Conservation (phyloP, 1,284 basidiomycete genomes). For the Earliella scabrosa region DNA sequence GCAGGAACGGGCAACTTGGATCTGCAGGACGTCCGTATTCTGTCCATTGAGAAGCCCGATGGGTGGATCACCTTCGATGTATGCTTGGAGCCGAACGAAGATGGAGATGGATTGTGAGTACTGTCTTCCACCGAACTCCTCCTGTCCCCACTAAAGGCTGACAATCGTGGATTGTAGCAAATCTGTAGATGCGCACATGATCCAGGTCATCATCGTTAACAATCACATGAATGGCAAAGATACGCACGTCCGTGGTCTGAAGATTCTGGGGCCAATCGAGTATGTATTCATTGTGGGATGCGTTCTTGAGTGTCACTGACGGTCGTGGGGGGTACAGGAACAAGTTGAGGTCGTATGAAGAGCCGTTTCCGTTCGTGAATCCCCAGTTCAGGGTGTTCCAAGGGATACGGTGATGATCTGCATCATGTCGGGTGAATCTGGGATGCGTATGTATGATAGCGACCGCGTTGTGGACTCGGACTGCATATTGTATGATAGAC, state of each 20-base stretch:
- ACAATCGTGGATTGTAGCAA: too few species aligned
- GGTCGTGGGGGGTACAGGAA: slow-evolving; percentile 2
- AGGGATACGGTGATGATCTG: not conserved
- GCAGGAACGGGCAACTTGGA: slow-evolving; percentile 94
- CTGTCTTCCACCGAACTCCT: not conserved
- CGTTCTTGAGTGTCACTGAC: not conserved
- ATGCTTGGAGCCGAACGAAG: slow-evolving; percentile 77
- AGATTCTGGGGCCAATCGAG: slow-evolving; percentile 85
- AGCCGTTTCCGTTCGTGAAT: slow-evolving; percentile 71
- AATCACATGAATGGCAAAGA: slow-evolving; percentile 99
- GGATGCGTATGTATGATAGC: not conserved
- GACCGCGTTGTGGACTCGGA: not conserved
- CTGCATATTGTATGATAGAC: not conserved
- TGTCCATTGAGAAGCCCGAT: slow-evolving; percentile 88
- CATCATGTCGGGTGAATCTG: too few species aligned
- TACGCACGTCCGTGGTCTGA: slow-evolving; percentile 93
- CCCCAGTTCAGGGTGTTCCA: slow-evolving; percentile 78
- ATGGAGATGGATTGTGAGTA: slow-evolving; percentile 72
- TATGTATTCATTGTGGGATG: slow-evolving; percentile 42
- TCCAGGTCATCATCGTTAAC: slow-evolving; percentile 89
- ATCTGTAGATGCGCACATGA: slow-evolving; percentile 85
- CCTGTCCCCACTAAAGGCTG: too few species aligned
- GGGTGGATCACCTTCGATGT: slow-evolving; percentile 96
- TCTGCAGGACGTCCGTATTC: slow-evolving; percentile 88
- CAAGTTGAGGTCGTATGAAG: slow-evolving; percentile 53